Conservation (phyloP, 2,329 filamentous ascomycete species). For the Boeremia exigua region DNA sequence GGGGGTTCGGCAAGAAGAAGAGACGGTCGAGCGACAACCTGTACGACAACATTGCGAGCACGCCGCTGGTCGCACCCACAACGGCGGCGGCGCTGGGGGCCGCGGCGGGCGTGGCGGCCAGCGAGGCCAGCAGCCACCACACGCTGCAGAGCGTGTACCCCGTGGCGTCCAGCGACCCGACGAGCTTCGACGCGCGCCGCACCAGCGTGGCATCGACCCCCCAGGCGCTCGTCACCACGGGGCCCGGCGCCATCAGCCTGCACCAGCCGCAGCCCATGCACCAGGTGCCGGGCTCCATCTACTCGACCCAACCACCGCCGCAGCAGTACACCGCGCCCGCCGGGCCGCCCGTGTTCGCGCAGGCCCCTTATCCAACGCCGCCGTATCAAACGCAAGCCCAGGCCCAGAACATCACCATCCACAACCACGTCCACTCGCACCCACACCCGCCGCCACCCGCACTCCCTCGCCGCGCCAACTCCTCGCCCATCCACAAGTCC, state of each 20-base stretch:
- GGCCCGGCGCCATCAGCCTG: constrained; percentile 66
- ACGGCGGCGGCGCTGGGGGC: constrained; percentile 48
- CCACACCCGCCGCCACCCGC: constrained; percentile 28
- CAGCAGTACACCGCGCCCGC: constrained; percentile 51
- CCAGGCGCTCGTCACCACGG: constrained; percentile 42
- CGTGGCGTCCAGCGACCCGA: constrained; percentile 69
- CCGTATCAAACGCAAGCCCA: constrained; percentile 30
- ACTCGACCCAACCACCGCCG: constrained; percentile 55
- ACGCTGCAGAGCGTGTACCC: constrained; percentile 70
- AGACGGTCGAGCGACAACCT: constrained; percentile 44
- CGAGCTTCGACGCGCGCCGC: constrained; percentile 63
- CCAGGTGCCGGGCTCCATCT: constrained; percentile 73
- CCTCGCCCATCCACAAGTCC: constrained; percentile 53
- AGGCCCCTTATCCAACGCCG: constrained; percentile 19
- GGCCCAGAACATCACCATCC: constrained; percentile 28
- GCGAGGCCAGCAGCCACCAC: constrained; percentile 54
- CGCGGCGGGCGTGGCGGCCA: constrained; percentile 54
- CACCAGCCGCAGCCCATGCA: constrained; percentile 83
- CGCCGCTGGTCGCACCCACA: constrained; percentile 46
- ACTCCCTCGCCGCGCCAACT: constrained; percentile 52
- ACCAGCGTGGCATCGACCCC: constrained; percentile 56
- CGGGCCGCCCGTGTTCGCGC: constrained; percentile 51
- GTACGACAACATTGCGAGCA: constrained; percentile 42
- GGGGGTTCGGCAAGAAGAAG: constrained; percentile 60
- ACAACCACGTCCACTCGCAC: constrained; percentile 27